Evolutionary conservation across 257 asterid genomes (phyloP), one percentile per base, ranked within the genome.

Genomic region (Solanum etuberosum): DNA sequence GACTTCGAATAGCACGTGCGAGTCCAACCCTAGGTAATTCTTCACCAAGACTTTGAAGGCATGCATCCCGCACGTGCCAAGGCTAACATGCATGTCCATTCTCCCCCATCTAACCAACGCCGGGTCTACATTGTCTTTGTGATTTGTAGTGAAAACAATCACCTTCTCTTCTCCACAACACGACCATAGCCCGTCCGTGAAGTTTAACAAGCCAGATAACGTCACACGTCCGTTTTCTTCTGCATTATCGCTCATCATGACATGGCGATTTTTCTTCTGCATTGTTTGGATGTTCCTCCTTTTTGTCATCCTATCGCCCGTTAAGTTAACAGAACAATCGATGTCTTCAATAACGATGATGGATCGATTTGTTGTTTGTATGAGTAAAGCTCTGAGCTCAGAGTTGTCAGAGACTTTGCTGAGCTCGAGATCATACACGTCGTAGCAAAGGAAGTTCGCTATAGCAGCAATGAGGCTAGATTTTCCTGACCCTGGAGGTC

Each of bases 391-490:
- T 72, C 94, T 90, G 0, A 94, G 90, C 82, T 92, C 94, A 0
- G 93, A 92, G 84, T 92, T 91, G 77, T 89, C 91, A 0, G 83
- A 63, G 21, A 94, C 92, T 83, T 92, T 92, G 84, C 91, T 91
- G 0, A 94, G 90, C 84, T 94, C 94, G 6, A 94, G 91, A 87
- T 94, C 97, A 63, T 92, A 92, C 16, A 94, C 94, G 32, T 94
- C 94, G 71, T 89, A 94, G 63, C 91, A 76, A 3, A 94, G 93
- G 29, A 83, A 89, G 68, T 92, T 94, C 5, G 94, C 93, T 90
- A 93, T 92, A 13, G 97, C 95, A 13, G 97, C 97, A 81, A 94
- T 94, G 35, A 92, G 92, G 31, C 95, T 92, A 5, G 95, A 94
- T 63, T 92, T 94, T 29, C 95, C 97, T 0, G 94, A 68, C 0